phyloP scores from a whole-genome alignment of 2,329 filamentous ascomycete genomes.

The Hymenoscyphus occultus region DNA sequence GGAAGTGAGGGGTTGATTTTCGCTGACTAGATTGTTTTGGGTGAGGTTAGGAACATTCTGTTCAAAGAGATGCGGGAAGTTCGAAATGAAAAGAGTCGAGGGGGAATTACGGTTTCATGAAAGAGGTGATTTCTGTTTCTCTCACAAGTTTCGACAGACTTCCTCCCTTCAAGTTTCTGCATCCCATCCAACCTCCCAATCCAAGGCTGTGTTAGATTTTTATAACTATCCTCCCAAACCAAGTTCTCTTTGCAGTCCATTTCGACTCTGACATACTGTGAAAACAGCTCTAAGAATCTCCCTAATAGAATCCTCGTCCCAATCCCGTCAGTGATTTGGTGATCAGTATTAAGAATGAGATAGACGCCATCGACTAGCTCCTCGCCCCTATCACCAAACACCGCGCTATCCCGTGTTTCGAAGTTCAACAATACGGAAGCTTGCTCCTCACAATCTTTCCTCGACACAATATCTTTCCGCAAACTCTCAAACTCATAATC shows the following conservation, averaged over 20 bases:
- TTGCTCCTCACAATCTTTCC: conserved; percentile 14
- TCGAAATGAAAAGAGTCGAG: neutral
- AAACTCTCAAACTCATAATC: conserved; percentile 15
- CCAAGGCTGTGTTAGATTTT: conserved; percentile 25
- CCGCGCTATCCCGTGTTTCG: neutral
- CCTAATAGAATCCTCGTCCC: conserved; percentile 26
- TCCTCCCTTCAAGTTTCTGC: conserved; percentile 16
- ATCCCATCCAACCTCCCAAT: conserved; percentile 20
- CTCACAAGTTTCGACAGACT: conserved; percentile 12
- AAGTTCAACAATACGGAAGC: conserved; percentile 17
- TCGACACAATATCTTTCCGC: conserved; percentile 9
- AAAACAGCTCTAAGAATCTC: conserved; percentile 23
- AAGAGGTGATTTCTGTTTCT: conserved; percentile 18
- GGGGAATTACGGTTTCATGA: conserved; percentile 18
- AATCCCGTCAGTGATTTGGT: conserved; percentile 29
- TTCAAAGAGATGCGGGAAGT: neutral
- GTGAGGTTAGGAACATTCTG: neutral
- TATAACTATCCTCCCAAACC: conserved; percentile 19
- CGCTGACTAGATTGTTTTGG: conserved; percentile 1
- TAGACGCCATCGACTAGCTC: neutral
- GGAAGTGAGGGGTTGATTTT: conserved; percentile 6
- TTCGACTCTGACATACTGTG: neutral
- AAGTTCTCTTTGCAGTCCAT: neutral
- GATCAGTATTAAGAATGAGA: conserved; percentile 25
- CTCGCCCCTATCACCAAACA: conserved; percentile 7